Base-by-base conservation (phyloP, 768 basidiomycete genomes). In the Podaxis sp. region DNA sequence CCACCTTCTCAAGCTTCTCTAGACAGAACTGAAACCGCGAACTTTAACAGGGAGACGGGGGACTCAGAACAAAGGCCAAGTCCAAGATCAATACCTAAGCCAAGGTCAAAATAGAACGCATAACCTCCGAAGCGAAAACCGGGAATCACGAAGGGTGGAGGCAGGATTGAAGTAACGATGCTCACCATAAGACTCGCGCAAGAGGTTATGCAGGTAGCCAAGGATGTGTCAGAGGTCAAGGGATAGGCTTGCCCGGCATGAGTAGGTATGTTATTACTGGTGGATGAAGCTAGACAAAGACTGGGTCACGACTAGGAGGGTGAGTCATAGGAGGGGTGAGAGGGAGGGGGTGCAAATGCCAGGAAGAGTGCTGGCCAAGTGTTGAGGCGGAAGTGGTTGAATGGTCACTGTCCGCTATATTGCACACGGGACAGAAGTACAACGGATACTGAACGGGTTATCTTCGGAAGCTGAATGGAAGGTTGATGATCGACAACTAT, bases 381-480 rank as follows among this genome's bases (percentile, higher is more conserved):
- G 11, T 68, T 66, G 72, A 63, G 52, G 4, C 76, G 73, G 73
- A 72, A 72, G 2, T 78, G 76, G 78, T 62, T 77, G 32, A 70
- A 70, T 0, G 76, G 77, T 56, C 69, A 76, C 0, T 76, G 78
- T 6, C 77, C 78, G 21, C 65, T 79, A 32, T 73, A 78, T 55
- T 76, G 74, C 47, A 54, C 61, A 5, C 32, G 64, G 68, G 4
- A 71, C 70, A 9, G 78, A 77, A 62, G 72, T 73, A 18, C 68
- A 75, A 58, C 77, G 78, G 78, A 54, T 79, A 3, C 59, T 79
- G 21, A 66, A 68, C 27, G 73, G 71, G 62, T 57, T 78, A 13
- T 75, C 73, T 52, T 55, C 66, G 48, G n/a, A 18, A n/a, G n/a
- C n/a, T n/a, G n/a, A n/a, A n/a, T n/a, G n/a, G n/a, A n/a, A n/a